phyloP scores from a whole-genome alignment of 2,329 filamentous ascomycete species.

The Teratosphaeria zuluensis region DNA sequence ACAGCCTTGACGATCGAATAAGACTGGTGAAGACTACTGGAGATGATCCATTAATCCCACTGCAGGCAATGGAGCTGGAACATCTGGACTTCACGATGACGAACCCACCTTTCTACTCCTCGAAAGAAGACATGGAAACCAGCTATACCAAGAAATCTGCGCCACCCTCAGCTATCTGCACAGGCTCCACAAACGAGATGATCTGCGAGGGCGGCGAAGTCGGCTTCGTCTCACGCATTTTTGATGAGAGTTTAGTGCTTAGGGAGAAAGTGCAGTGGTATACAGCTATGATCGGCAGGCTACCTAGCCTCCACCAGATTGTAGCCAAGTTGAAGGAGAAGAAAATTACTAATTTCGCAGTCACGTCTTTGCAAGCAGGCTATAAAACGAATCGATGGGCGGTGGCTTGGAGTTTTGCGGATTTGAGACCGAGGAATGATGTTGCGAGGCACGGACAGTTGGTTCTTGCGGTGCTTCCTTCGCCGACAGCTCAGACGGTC shows the following conservation, averaged over 20 bases:
- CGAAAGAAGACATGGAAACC: constrained; percentile 54
- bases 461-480: constrained; percentile 25
- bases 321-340: constrained; percentile 47
- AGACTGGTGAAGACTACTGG: constrained; percentile 47
- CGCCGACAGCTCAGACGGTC: constrained; percentile 43
- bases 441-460: constrained; percentile 22
- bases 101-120: constrained; percentile 91
- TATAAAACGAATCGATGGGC: constrained; percentile 76
- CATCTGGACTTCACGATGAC: constrained; percentile 78
- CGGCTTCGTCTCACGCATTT: constrained; percentile 60
- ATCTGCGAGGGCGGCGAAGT: constrained; percentile 64
- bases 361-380: constrained; percentile 70
- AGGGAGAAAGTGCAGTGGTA: constrained; percentile 68
- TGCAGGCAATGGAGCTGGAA: constrained; percentile 44
- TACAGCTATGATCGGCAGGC: constrained; percentile 80
- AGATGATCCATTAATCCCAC: constrained; percentile 49
- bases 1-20: constrained; percentile 56
- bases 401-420: constrained; percentile 74
- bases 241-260: constrained; percentile 57
- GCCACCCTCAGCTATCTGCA: constrained; percentile 44
- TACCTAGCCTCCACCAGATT: constrained; percentile 56
- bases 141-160: constrained; percentile 55
- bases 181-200: constrained; percentile 55
- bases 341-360: constrained; percentile 65
- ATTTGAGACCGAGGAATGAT: constrained; percentile 50